These are phyloP conservation scores for Cucurbita maxima DNA, from an alignment of 306 rosid genomes.

Conservation along the genomic window DNA sequence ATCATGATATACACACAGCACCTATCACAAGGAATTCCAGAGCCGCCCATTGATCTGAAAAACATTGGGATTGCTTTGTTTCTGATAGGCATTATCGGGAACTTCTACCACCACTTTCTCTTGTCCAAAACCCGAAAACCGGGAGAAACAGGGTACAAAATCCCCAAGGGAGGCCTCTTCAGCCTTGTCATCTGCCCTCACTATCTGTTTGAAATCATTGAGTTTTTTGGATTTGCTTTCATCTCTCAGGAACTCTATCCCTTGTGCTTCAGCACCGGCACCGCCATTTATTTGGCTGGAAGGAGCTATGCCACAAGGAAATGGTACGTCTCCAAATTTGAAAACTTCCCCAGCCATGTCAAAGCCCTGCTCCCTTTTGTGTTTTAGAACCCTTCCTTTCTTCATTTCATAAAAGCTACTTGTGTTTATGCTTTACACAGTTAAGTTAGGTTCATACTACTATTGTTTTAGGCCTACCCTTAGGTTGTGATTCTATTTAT, in stretches of 20 bases:
- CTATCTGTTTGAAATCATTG: slow-evolving; percentile 59
- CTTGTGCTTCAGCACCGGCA: slow-evolving; percentile 30
- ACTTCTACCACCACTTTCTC: slow-evolving; percentile 68
- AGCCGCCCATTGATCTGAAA: slow-evolving; percentile 35
- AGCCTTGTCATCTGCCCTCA: slow-evolving; percentile 58
- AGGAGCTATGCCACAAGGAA: slow-evolving; percentile 61
- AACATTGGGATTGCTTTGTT: slow-evolving; percentile 35
- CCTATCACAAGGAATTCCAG: slow-evolving; percentile 33
- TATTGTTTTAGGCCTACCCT: too few relatives aligned
- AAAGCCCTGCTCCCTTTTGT: slow-evolving; percentile 59
- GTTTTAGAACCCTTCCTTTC: slow-evolving; percentile 11
- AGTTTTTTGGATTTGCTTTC: slow-evolving; percentile 37
- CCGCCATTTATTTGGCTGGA: slow-evolving; percentile 39
- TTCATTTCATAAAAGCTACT: too few relatives aligned
- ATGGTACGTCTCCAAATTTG: slow-evolving; percentile 69
- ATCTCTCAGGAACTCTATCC: slow-evolving; percentile 49
- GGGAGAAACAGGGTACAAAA: slow-evolving; percentile 47
- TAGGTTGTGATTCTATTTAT: too few relatives aligned
- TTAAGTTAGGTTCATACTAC: too few relatives aligned
- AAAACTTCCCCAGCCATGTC: slow-evolving; percentile 42
- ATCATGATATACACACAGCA: slow-evolving; percentile 48
- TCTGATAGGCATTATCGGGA: slow-evolving; percentile 45
- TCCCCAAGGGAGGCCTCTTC: slow-evolving; percentile 79
- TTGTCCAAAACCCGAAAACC: slow-evolving; percentile 38
- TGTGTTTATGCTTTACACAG: too few relatives aligned